Evolutionary conservation across 1,284 basidiomycete species (phyloP).

Genomic region (Heterobasidion occidentale): DNA sequence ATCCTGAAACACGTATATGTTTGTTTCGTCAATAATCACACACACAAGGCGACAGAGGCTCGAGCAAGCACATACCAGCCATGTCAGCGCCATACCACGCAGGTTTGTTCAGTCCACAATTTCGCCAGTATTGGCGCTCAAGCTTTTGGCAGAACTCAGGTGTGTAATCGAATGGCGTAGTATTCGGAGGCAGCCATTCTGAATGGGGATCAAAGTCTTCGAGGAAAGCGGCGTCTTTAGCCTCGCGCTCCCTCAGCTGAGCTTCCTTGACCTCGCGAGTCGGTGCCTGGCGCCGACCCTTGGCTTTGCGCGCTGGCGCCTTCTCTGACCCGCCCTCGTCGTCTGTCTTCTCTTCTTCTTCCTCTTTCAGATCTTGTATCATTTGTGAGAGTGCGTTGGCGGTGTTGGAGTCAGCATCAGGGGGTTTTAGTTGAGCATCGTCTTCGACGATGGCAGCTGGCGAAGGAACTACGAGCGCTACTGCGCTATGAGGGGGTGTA

Average conservation of each 20-base stretch:
- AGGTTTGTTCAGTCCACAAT: conserved; percentile 79
- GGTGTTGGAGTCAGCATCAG: conserved; percentile 1
- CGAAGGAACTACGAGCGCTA: not conserved
- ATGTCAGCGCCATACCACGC: conserved; percentile 98
- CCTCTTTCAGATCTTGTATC: conserved; percentile 14
- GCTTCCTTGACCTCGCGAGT: conserved; percentile 47
- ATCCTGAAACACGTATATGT: conserved; percentile 38
- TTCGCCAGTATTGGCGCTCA: conserved; percentile 91
- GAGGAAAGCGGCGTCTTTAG: conserved; percentile 58
- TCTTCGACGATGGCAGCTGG: not conserved
- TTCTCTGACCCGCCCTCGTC: conserved; percentile 24
- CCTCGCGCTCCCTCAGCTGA: conserved; percentile 40
- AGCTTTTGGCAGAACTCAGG: conserved; percentile 81
- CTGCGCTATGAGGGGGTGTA: conserved; percentile 7
- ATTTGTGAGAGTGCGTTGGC: conserved; percentile 1
- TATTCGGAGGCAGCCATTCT: conserved; percentile 76
- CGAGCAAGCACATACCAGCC: conserved; percentile 47
- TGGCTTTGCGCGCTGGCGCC: conserved; percentile 29
- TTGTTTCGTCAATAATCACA: not conserved
- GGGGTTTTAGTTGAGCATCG: not conserved
- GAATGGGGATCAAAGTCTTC: conserved; percentile 59
- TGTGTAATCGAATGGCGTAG: conserved; percentile 69
- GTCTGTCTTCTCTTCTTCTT: conserved; percentile 26
- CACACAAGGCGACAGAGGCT: not conserved
- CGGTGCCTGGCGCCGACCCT: conserved; percentile 34